A percentile compares a stretch with the other conserved stretches of the same genome.
phyloP scores from a whole-genome alignment of 2,329 filamentous ascomycete genomes.

The Stromatinia cepivora region DNA sequence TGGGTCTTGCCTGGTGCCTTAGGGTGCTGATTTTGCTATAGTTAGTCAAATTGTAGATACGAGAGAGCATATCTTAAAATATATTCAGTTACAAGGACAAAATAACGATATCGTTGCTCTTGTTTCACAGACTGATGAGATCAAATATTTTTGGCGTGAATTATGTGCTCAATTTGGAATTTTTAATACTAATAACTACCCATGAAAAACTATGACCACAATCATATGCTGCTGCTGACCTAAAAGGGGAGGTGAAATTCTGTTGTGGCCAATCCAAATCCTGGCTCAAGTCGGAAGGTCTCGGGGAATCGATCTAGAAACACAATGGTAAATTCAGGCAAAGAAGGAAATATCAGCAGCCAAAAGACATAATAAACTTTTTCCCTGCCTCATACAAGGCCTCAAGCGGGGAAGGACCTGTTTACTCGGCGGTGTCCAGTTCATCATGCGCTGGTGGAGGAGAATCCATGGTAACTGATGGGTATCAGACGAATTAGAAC shows the following conservation, averaged over 20 bases:
- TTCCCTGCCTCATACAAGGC: slow-evolving; percentile 34
- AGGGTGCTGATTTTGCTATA: neutral
- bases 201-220: slow-evolving; percentile 18
- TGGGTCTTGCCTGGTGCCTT: neutral
- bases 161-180: slow-evolving; percentile 24
- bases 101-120: neutral
- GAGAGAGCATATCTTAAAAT: neutral
- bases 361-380: slow-evolving; percentile 34
- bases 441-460: slow-evolving; percentile 87
- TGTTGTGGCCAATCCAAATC: slow-evolving; percentile 18
- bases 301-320: slow-evolving; percentile 39
- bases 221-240: slow-evolving; percentile 15
- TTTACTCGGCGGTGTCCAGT: slow-evolving; percentile 85
- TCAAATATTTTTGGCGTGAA: neutral
- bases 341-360: slow-evolving; percentile 38
- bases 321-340: slow-evolving; percentile 39
- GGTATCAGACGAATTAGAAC: slow-evolving; percentile 35
- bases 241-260: neutral
- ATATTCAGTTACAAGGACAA: neutral
- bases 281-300: slow-evolving; percentile 28
- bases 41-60: neutral
- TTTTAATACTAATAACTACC: slow-evolving; percentile 24
- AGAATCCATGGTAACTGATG: slow-evolving; percentile 63
- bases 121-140: neutral
- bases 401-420: slow-evolving; percentile 33